Percentiles rank a stretch among this genome's conserved stretches.
phyloP scores from a whole-genome alignment of 116 monocot genomes.

The Zostera marina region DNA sequence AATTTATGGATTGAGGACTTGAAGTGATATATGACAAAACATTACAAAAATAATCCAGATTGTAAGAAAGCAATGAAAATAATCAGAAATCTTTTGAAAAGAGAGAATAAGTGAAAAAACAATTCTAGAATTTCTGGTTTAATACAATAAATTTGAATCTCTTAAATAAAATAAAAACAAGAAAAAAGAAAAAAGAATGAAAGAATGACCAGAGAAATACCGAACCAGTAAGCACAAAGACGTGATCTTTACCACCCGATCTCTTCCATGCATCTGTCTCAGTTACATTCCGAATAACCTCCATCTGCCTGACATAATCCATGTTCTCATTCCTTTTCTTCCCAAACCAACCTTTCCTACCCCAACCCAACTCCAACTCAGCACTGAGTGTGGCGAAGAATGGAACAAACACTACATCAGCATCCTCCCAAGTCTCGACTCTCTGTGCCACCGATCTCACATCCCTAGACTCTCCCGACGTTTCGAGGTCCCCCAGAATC shows the following conservation, averaged over 20 bases:
- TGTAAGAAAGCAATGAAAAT: too few species aligned
- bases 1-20: too few species aligned
- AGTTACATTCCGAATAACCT: constrained; percentile 54
- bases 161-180: neutral
- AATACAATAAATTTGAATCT: too few species aligned
- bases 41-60: too few species aligned
- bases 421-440: constrained; percentile 22
- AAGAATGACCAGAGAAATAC: neutral
- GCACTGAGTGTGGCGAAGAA: constrained; percentile 91
- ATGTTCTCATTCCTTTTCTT: constrained; percentile 63
- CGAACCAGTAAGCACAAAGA: constrained; percentile 84
- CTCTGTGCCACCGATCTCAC: constrained; percentile 26
- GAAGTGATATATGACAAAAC: too few species aligned
- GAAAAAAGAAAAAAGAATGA: neutral
- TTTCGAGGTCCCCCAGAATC: constrained; percentile 60
- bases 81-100: too few species aligned
- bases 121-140: too few species aligned
- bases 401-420: constrained; percentile 81
- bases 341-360: constrained; percentile 50
- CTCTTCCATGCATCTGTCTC: constrained; percentile 54
- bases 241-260: constrained; percentile 84
- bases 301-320: constrained; percentile 77
- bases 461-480: constrained; percentile 11
- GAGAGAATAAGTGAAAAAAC: too few species aligned
- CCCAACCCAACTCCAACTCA: constrained; percentile 91